Percentiles rank a stretch among this genome's conserved stretches.
These are phyloP conservation scores for Planoprotostelium fungivorum DNA, from an alignment of 78 protist species.

Conservation along the genomic window DNA sequence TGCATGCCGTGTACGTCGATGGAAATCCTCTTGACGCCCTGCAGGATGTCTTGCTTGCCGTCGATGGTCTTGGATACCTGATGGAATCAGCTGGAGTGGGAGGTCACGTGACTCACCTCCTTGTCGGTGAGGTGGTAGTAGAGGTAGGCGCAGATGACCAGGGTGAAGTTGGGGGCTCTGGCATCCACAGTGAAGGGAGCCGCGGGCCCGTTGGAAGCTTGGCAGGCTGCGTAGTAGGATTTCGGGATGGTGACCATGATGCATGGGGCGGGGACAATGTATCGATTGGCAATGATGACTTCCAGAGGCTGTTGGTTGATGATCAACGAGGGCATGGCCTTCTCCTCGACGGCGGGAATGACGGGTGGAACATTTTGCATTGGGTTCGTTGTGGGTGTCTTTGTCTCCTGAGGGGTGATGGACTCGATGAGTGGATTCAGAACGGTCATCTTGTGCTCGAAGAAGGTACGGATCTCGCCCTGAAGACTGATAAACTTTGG, in stretches of 20 bases:
- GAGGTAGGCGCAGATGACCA: neutral
- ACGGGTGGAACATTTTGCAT: neutral
- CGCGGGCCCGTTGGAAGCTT: neutral
- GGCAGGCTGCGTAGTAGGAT: neutral
- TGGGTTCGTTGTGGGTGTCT: neutral
- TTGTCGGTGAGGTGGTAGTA: neutral
- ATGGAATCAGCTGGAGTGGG: neutral
- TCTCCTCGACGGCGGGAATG: neutral
- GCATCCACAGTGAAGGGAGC: neutral
- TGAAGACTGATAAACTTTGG: neutral
- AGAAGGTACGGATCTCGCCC: neutral
- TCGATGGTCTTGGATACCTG: neutral
- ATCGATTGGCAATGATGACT: neutral
- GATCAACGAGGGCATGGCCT: neutral
- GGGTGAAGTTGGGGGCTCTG: neutral
- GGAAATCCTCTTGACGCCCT: slow-evolving; percentile 30
- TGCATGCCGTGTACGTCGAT: slow-evolving; percentile 14
- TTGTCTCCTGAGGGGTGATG: neutral
- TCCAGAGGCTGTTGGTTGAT: neutral
- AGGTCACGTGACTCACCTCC: neutral
- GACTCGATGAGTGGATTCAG: neutral
- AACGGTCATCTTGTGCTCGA: neutral
- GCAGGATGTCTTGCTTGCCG: slow-evolving; percentile 25
- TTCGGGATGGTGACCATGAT: neutral
- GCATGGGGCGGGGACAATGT: neutral